These are phyloP conservation scores for Tylopilus balloui DNA, from an alignment of 768 basidiomycete genomes.

Conservation along the genomic window DNA sequence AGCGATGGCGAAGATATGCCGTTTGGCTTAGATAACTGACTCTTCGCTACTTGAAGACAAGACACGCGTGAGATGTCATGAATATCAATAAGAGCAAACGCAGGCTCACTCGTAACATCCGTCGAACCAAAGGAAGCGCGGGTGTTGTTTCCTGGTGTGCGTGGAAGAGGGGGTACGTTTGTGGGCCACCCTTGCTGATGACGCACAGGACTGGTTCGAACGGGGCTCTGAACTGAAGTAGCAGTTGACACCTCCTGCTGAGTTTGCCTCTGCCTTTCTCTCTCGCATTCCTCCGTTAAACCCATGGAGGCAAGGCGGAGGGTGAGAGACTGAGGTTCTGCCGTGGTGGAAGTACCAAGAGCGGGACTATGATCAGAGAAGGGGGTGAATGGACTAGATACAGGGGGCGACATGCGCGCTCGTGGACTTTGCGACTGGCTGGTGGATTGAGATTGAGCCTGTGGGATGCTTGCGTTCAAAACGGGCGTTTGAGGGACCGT, in stretches of 20 bases:
- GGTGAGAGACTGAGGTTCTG: conserved; percentile 27
- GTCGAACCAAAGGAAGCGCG: conserved; percentile 13
- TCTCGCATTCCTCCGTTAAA: conserved; percentile 21
- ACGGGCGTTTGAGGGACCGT: conserved; percentile 25
- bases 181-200: conserved; percentile 20
- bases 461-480: not conserved
- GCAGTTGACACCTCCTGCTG: conserved; percentile 5
- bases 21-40: conserved; percentile 9
- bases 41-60: not conserved
- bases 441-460: not conserved
- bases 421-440: conserved; percentile 8
- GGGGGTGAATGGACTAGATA: conserved; percentile 3
- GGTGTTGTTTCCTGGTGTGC: conserved; percentile 15
- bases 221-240: conserved; percentile 11
- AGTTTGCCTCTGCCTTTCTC: conserved; percentile 12
- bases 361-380: conserved; percentile 6
- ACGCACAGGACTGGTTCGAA: conserved; percentile 14
- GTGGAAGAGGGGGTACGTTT: conserved; percentile 30
- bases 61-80: conserved; percentile 5
- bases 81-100: not conserved
- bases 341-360: not conserved
- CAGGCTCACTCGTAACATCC: conserved; percentile 14
- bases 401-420: conserved; percentile 7
- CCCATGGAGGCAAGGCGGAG: conserved; percentile 32
- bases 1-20: conserved; percentile 14